Conservation (phyloP, 257 asterid genomes). For the Solanum tarapatanum region DNA sequence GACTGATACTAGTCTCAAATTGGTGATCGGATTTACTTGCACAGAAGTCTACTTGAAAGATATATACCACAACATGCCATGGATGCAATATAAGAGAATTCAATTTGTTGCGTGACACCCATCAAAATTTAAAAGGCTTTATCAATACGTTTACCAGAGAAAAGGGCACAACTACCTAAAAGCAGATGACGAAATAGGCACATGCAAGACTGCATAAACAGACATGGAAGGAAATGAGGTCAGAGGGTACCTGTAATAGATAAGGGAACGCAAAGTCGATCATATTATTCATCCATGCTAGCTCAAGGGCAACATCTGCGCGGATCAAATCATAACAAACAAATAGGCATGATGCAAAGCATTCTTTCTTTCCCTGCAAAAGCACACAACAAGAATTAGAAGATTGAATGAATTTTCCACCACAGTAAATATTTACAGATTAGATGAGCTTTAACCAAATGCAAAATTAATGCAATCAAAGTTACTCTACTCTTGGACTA, state of each 20-base stretch:
- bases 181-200: not conserved
- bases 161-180: not conserved
- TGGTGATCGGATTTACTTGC: not conserved
- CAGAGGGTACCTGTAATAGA: slow-evolving; percentile 67
- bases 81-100: not conserved
- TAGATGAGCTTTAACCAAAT: not conserved
- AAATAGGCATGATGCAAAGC: slow-evolving; percentile 96
- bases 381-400: not conserved
- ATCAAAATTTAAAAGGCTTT: not conserved
- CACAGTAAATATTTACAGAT: not conserved
- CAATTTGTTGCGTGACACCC: not conserved
- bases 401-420: not conserved
- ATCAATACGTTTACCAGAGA: not conserved
- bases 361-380: slow-evolving; percentile 96
- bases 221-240: not conserved
- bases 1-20: not conserved
- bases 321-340: slow-evolving; percentile 96
- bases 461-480: not conserved
- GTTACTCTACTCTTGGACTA: not conserved
- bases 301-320: slow-evolving; percentile 92
- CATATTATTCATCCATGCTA: slow-evolving; percentile 97
- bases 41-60: not conserved
- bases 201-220: not conserved
- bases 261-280: slow-evolving; percentile 95
- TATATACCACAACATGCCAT: not conserved